phyloP scores from a whole-genome alignment of 225 moss, liverwort and hornwort species.

The Takakia lepidozioides region DNA sequence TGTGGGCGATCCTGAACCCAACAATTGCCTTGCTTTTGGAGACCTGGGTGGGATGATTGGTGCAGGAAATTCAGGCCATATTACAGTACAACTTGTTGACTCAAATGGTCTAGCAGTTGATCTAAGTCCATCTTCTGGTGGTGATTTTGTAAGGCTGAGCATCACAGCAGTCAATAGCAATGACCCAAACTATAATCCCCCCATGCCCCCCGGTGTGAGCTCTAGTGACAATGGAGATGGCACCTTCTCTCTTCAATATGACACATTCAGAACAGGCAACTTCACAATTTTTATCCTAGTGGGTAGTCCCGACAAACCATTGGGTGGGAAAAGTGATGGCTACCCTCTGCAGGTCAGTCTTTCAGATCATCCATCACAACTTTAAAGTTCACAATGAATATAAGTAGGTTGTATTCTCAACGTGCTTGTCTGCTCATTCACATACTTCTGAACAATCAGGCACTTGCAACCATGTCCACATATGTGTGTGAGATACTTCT shows the following conservation, averaged over 20 bases:
- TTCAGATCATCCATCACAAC: no score
- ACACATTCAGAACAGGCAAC: conserved; percentile 21
- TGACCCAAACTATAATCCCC: conserved; percentile 14
- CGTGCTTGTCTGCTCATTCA: no score
- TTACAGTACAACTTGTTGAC: conserved; percentile 37
- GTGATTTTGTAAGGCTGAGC: conserved; percentile 29
- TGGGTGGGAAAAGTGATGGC: conserved; percentile 24
- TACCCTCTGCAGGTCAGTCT: conserved; percentile 32
- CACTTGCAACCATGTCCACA: no score
- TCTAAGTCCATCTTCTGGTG: conserved; percentile 23
- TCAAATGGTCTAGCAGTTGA: conserved; percentile 31
- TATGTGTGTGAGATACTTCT: no score
- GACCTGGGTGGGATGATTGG: conserved; percentile 50
- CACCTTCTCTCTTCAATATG: conserved; percentile 31
- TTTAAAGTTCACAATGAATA: no score
- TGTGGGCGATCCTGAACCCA: conserved; percentile 25
- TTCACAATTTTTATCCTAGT: conserved; percentile 26
- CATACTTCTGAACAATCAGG: no score
- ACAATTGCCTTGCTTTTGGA: conserved; percentile 34
- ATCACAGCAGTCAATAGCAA: conserved; percentile 18
- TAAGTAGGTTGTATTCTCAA: no score
- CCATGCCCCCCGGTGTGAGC: conserved; percentile 13
- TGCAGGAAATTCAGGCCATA: conserved; percentile 24
- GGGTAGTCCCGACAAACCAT: conserved; percentile 19
- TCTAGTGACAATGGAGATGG: conserved; percentile 42